Base-by-base conservation (phyloP, 768 basidiomycete genomes). In the Fomitopsis serialis region DNA sequence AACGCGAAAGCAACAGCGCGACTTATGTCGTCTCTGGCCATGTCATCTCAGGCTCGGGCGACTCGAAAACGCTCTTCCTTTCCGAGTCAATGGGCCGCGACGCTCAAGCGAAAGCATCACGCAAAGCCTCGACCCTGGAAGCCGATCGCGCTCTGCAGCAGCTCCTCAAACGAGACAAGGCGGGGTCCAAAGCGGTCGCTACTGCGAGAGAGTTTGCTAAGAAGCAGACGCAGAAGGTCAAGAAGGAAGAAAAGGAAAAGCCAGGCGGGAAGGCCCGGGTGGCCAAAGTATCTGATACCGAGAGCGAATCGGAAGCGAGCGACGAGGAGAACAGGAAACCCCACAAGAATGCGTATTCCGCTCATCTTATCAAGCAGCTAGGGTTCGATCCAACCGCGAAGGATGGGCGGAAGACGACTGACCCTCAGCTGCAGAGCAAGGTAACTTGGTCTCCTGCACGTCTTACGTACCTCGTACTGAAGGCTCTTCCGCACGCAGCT, bases 11-110 rank as follows among this genome's bases (percentile, higher is more conserved):
- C 11, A 69, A 63, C 3, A 68, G 69, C 15, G 71, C 85, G 50
- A 91, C 92, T 7, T 97, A 96, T 62, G 75, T 96, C 42, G 76
- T 95, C 21, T 84, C 84, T 0, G 91, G 92, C 2, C 89, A 91
- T 54, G 73, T 92, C 50, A 77, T 93, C 10, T 75, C 78, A 29
- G 80, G 77, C 19, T 64, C 63, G 27, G 54, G 64, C 24, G 68
- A 65, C 19, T 45, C 57, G 11, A 54, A 59, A 45, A 72, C 75
- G 15, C 60, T 87, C 59, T 85, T 79, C 56, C 63, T 84, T 2
- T 65, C 76, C 0, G 94, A 96, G 68, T 82, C 74, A 53, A 74
- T 94, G 36, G 92, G 92, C 0, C 75, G 93, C 17, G 87, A 87
- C 50, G 85, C 86, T 2, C 89, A 92, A 61, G 87, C 87, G 19